Evolutionary conservation across 2,329 filamentous ascomycete genomes (phyloP).

Genomic region (Cercospora janseana): DNA sequence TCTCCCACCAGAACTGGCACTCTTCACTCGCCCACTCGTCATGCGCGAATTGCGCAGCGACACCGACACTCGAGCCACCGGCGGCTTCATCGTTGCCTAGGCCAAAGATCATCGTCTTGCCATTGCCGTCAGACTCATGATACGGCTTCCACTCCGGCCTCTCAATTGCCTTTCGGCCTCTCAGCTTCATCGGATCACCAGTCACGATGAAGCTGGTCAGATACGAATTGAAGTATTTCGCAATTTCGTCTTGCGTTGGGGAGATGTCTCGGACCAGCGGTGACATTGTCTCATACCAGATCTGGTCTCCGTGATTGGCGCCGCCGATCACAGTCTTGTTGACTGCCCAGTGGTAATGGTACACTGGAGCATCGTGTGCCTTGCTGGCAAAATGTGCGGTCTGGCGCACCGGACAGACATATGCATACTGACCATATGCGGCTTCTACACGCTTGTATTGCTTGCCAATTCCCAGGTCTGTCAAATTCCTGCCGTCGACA

Average conservation of each 20-base stretch:
- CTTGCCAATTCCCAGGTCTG: constrained; percentile 44
- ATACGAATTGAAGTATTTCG: constrained; percentile 35
- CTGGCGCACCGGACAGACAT: constrained; percentile 63
- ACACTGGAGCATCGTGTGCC: constrained; percentile 42
- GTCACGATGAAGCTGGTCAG: constrained; percentile 37
- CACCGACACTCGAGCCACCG: constrained; percentile 42
- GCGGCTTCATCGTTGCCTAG: constrained; percentile 57
- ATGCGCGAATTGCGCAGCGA: constrained; percentile 45
- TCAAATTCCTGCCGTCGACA: constrained; percentile 34
- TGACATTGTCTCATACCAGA: constrained; percentile 38
- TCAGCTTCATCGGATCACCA: constrained; percentile 35
- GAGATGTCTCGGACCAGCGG: constrained; percentile 28
- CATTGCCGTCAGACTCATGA: constrained; percentile 14
- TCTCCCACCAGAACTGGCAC: constrained; percentile 62
- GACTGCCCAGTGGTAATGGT: constrained; percentile 61
- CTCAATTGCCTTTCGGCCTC: constrained; percentile 24
- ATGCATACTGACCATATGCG: constrained; percentile 64
- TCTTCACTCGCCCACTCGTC: constrained; percentile 50
- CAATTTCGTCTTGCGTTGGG: constrained; percentile 34
- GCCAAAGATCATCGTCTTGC: constrained; percentile 54
- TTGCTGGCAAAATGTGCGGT: constrained; percentile 50
- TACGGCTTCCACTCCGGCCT: constrained; percentile 32
- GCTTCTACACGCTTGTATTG: constrained; percentile 60
- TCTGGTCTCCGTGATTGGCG: constrained; percentile 39
- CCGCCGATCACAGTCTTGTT: constrained; percentile 40